Base-by-base conservation (phyloP, 2,329 filamentous ascomycete genomes). In the Sporothrix brasiliensis region DNA sequence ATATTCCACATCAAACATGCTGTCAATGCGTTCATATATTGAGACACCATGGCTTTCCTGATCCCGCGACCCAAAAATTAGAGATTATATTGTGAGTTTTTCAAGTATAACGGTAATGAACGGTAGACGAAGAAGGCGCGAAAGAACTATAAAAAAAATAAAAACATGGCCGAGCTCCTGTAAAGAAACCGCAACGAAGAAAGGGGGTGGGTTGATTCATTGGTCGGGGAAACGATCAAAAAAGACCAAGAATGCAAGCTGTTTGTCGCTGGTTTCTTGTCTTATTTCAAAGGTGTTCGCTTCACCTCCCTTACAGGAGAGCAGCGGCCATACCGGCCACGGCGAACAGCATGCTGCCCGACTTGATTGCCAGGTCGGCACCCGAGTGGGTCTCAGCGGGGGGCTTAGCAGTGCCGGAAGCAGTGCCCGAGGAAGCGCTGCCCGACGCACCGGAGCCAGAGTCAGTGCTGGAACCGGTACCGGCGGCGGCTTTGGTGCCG, bases 271-370 rank as follows among this genome's bases (percentile, higher is more conserved):
- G 19, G 10, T 30, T 50, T 52, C 27, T 13, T 21, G 41, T 50
- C 6, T 34, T 11, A 13, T n/a, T 66, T 16, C 30, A 2, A 16
- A 16, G 44, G 13, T 19, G 13, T 34, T 34, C 24, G 56, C 10
- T 30, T 52, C 47, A 16, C 9, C 30, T 47, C 49, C 10, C 52
- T 74, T 76, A 80, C 63, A 79, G 72, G 14, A 79, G 69, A 66
- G 76, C 77, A 34, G 75, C 78, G 34, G 77, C 74, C n/a, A 76
- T 76, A 53, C 75, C 78, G 10, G 77, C 78, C 34, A 79, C 75
- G 14, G 75, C 78, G 16, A 76, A 77, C 52, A 80, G 68, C 39
- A 79, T 66, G 49, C 76, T 73, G 61, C 78, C 77, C 1, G 76
- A 77, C 70, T 77, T 75, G 21, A 79, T 58, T n/a, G 69, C 75